These are phyloP conservation scores for Boletus edulis DNA, from an alignment of 768 basidiomycete genomes.

Conservation along the genomic window DNA sequence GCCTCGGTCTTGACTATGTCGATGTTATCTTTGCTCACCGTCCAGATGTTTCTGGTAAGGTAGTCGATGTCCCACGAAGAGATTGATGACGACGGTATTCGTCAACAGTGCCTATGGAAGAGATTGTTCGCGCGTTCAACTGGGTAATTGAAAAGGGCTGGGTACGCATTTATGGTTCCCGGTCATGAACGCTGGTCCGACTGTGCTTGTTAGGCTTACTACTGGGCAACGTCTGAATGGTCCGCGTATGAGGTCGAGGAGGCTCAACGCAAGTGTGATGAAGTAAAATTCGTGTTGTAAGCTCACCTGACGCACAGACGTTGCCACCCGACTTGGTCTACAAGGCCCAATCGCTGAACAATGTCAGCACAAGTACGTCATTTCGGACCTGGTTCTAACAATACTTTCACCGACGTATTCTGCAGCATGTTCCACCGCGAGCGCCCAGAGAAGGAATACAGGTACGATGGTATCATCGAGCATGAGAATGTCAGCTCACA, in stretches of 20 bases:
- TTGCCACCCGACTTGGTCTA: slow-evolving; percentile 50
- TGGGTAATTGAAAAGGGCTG: slow-evolving; percentile 49
- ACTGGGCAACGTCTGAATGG: slow-evolving; percentile 59
- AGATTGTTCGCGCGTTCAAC: slow-evolving; percentile 59
- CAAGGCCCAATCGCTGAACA: slow-evolving; percentile 53
- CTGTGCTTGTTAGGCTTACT: slow-evolving; percentile 30
- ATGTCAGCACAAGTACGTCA: slow-evolving; percentile 41
- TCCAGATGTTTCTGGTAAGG: slow-evolving; percentile 37
- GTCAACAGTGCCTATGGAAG: slow-evolving; percentile 44
- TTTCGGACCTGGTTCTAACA: neutral
- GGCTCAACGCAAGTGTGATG: slow-evolving; percentile 32
- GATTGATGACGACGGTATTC: neutral
- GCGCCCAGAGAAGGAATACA: slow-evolving; percentile 53
- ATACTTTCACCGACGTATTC: neutral
- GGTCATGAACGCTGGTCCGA: neutral
- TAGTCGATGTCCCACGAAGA: neutral
- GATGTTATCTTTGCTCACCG: slow-evolving; percentile 51
- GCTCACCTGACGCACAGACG: slow-evolving; percentile 26
- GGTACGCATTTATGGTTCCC: slow-evolving; percentile 20
- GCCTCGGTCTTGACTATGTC: slow-evolving; percentile 55
- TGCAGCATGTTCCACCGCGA: slow-evolving; percentile 51
- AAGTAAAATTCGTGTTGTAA: neutral
- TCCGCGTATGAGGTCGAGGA: slow-evolving; percentile 48
- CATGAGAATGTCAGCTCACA: neutral
- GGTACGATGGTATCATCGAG: slow-evolving; percentile 28